phyloP scores from a whole-genome alignment of 768 basidiomycete genomes.

The Chalciporus chontae region DNA sequence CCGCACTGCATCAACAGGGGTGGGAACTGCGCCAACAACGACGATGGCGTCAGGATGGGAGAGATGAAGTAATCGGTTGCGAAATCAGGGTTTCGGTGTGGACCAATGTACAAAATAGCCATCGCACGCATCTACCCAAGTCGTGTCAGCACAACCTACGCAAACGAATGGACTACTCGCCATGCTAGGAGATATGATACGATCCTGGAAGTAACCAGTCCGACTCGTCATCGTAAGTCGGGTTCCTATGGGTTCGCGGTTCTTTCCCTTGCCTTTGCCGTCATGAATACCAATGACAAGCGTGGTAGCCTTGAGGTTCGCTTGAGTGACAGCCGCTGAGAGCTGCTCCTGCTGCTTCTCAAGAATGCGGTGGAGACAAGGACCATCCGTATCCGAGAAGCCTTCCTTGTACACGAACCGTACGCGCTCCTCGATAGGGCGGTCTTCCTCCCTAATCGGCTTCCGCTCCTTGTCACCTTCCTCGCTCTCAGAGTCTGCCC shows the following conservation, averaged over 20 bases:
- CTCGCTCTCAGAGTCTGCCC: slow-evolving; percentile 53
- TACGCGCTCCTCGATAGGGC: slow-evolving; percentile 72
- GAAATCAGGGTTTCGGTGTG: slow-evolving; percentile 91
- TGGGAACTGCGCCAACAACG: slow-evolving; percentile 88
- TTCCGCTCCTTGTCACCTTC: slow-evolving; percentile 46
- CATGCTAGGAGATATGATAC: slow-evolving; percentile 94
- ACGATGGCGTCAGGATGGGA: slow-evolving; percentile 83
- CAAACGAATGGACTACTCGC: slow-evolving; percentile 44
- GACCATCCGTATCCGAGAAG: slow-evolving; percentile 13
- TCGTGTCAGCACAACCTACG: slow-evolving; percentile 7
- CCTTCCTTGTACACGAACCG: slow-evolving; percentile 45
- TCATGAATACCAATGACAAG: slow-evolving; percentile 31
- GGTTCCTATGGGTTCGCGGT: slow-evolving; percentile 71
- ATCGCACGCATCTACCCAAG: slow-evolving; percentile 94
- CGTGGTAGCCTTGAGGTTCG: slow-evolving; percentile 43
- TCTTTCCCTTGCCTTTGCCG: slow-evolving; percentile 30
- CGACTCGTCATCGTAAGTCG: slow-evolving; percentile 93
- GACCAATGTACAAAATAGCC: slow-evolving; percentile 96
- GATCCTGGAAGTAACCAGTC: slow-evolving; percentile 89
- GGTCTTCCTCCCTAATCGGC: slow-evolving; percentile 62
- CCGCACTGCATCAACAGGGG: slow-evolving; percentile 93
- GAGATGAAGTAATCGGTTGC: slow-evolving; percentile 94
- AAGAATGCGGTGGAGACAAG: slow-evolving; percentile 21
- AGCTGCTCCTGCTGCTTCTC: slow-evolving; percentile 52
- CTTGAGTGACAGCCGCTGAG: slow-evolving; percentile 48